Evolutionary conservation across 495 filamentous ascomycete genomes (phyloP), one percentile per base, ranked within the genome.

Genomic region (Aspergillus sclerotioniger): DNA sequence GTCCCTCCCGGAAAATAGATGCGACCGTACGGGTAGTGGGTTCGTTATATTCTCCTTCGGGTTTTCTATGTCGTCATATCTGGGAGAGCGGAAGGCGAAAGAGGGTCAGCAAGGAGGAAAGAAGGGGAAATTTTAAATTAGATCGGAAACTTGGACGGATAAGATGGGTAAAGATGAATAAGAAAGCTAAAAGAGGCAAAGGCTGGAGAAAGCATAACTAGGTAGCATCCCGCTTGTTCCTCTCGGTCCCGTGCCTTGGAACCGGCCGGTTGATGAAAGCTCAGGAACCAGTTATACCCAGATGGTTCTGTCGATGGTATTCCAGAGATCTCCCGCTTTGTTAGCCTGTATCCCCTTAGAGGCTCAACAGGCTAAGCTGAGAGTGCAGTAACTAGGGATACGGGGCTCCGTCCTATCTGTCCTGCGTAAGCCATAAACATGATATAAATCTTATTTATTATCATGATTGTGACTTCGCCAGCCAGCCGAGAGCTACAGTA

Each of bases 161-260:
- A 46, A 46, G 44, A 46, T 17, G 17, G 8, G 25, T 8, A 10
- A 46, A 46, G 16, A 20, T 8, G n/a, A 46, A 20, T 4, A 46
- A 46, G 6, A 20, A 0, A 46, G 10, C 3, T 8, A 21, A 20
- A 46, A 21, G 8, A 21, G 8, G 44, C 44, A 9, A 13, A 20
- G 44, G 44, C 44, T 46, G 44, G 17, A 46, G 44, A 21, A 46
- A 45, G 41, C 25, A 3, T 45, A 45, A 0, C 9, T n/a, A 45
- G n/a, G 17, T 20, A 19, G 29, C 8, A 39, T 53, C 51, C 28
- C 51, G 51, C 32, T 39, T 21, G 51, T 53, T 53, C 51, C 51
- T 21, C 37, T 53, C 32, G 15, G 19, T 5, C 51, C 28, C 33
- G 51, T 53, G 19, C 51, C 51, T 25, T 53, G 51, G 51, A 53